Percentiles rank a stretch among this genome's conserved stretches.
These are phyloP conservation scores for Wickerhamiella nectarea DNA, from an alignment of 805 yeast genomes.

Conservation along the genomic window DNA sequence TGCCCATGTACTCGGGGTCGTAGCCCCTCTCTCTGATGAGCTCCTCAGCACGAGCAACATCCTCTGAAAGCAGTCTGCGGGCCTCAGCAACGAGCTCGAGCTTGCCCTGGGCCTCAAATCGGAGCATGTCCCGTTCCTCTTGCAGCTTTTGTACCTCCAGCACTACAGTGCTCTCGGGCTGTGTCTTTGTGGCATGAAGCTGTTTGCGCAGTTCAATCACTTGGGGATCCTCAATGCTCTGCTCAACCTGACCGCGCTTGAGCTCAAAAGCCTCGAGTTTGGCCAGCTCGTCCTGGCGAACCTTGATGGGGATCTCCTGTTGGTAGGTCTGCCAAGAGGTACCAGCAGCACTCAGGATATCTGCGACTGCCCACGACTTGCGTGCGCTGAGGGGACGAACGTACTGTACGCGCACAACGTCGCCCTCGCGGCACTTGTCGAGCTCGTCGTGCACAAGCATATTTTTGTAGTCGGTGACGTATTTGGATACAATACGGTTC, in stretches of 20 bases:
- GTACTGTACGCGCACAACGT: constrained; percentile 76
- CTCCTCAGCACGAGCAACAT: constrained; percentile 28
- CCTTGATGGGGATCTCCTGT: constrained; percentile 53
- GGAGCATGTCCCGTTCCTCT: constrained; percentile 27
- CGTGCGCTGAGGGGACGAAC: constrained; percentile 71
- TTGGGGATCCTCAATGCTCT: constrained; percentile 15
- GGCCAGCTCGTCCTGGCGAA: constrained; percentile 48
- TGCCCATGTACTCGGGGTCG: constrained; percentile 32
- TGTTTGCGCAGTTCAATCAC: constrained; percentile 18
- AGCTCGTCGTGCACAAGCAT: constrained; percentile 90
- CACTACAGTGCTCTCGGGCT: constrained; percentile 27
- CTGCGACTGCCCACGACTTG: constrained; percentile 84
- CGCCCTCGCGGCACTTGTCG: constrained; percentile 85
- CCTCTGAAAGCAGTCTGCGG: constrained; percentile 22
- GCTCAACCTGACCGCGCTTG: constrained; percentile 30
- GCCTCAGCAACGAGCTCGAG: constrained; percentile 17
- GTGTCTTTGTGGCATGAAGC: constrained; percentile 20
- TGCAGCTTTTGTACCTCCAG: constrained; percentile 31
- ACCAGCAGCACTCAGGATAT: constrained; percentile 78
- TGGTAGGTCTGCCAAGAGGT: constrained; percentile 78
- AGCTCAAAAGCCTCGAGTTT: constrained; percentile 42
- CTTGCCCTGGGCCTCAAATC: constrained; percentile 21
- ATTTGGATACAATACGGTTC: constrained; percentile 39
- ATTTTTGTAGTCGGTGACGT: constrained; percentile 63
- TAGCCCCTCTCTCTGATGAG: constrained; percentile 29